Evolutionary conservation across 2,329 filamentous ascomycete genomes (phyloP), one percentile per base, ranked within the genome.

Genomic region (Aspergillus aculeatinus): DNA sequence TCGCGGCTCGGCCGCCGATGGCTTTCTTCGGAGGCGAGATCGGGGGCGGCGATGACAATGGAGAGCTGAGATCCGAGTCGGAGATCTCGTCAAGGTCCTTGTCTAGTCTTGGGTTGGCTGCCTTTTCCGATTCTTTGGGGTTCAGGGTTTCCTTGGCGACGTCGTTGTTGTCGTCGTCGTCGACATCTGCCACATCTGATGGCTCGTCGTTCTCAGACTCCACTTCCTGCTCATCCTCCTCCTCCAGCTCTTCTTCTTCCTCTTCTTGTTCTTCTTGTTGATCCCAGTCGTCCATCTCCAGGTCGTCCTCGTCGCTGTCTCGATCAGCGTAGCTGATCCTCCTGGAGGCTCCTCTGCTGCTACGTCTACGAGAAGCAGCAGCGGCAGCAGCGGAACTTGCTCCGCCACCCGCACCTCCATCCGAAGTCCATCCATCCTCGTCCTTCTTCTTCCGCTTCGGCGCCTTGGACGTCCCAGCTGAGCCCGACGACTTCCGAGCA

Each of bases 301-400:
- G 65, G 52, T 80, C 77, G 21, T 79, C 77, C 39, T 80, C 77
- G 35, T 77, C 77, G 48, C 76, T 80, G 60, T 77, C 76, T 21
- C 72, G 75, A 58, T 82, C 79, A 5, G 70, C 76, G 61, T 81
- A 80, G 61, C 74, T 79, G 61, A 80, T 70, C 14, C 69, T 69
- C 33, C 72, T 72, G 11, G 68, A 69, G 5, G 68, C 69, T 21
- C 70, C 74, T 55, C 76, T 73, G 59, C 67, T 75, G 63, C 74
- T 82, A 62, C 73, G 77, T 55, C 74, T 78, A 52, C 76, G 72
- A 52, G 71, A 65, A 21, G 72, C 67, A 6, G 68, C 54, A 12
- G 70, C 71, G 48, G 71, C 65, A 19, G 72, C 67, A 7, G 68
- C 54, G 11, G 70, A 73, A 33, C 68, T 67, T 65, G 69, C 74